Conservation (phyloP, 2,329 filamentous ascomycete species). For the Fusarium duplospermum region DNA sequence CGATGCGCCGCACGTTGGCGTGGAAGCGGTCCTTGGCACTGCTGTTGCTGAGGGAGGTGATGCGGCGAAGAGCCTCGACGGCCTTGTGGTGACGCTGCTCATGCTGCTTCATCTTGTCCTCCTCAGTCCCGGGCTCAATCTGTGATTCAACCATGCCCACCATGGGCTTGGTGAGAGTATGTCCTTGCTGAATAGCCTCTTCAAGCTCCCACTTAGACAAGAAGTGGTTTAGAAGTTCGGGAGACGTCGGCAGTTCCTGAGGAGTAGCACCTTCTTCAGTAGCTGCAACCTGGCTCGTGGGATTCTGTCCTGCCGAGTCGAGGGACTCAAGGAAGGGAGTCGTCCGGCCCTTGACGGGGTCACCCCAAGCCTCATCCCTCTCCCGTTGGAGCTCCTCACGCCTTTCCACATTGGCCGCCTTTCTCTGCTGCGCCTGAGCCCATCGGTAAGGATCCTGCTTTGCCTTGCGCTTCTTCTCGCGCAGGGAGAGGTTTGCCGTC, state of each 20-base stretch:
- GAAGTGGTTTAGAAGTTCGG: constrained; percentile 78
- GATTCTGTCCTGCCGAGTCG: constrained; percentile 69
- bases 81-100: constrained; percentile 73
- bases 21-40: constrained; percentile 82
- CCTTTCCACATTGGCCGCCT: constrained; percentile 82
- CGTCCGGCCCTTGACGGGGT: constrained; percentile 80
- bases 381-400: constrained; percentile 75
- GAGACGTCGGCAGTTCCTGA: constrained; percentile 58
- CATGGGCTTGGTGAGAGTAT: constrained; percentile 72
- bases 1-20: constrained; percentile 85
- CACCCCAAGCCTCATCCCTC: constrained; percentile 74
- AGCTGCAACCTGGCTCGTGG: constrained; percentile 49
- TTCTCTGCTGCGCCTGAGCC: constrained; percentile 84
- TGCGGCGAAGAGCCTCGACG: constrained; percentile 80
- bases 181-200: constrained; percentile 73
- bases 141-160: constrained; percentile 50
- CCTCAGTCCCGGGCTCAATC: constrained; percentile 55
- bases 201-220: constrained; percentile 76
- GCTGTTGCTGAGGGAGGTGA: constrained; percentile 80
- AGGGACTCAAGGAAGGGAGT: constrained; percentile 90
- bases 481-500: constrained; percentile 70
- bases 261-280: constrained; percentile 58
- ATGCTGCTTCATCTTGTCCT: constrained; percentile 57
- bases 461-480: constrained; percentile 73
- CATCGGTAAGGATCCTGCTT: constrained; percentile 85